These are phyloP conservation scores for Nemania abortiva DNA, from an alignment of 2,329 filamentous ascomycete species.

Conservation along the genomic window DNA sequence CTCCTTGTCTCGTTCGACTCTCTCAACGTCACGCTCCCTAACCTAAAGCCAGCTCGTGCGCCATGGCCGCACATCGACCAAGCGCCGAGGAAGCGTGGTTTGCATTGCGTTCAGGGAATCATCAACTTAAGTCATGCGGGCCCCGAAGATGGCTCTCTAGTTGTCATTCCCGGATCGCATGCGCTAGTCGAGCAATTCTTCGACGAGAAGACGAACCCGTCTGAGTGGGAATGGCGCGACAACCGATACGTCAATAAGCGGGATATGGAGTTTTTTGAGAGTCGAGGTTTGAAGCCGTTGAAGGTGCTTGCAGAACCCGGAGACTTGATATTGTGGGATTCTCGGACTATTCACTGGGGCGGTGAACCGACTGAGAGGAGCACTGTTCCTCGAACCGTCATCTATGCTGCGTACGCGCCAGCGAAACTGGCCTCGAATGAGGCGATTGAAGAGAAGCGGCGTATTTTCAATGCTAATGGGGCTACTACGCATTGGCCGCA, in stretches of 20 bases:
- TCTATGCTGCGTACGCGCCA: constrained; percentile 58
- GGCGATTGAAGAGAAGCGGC: constrained; percentile 57
- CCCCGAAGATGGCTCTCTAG: constrained; percentile 52
- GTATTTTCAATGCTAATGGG: constrained; percentile 54
- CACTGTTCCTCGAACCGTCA: constrained; percentile 49
- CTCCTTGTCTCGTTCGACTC: constrained; percentile 64
- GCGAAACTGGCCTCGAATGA: constrained; percentile 56
- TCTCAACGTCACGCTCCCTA: constrained; percentile 59
- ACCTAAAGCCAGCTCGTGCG: constrained; percentile 51
- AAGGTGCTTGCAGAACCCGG: constrained; percentile 59
- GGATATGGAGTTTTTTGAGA: constrained; percentile 54
- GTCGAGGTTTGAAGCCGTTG: constrained; percentile 50
- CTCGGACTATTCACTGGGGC: constrained; percentile 58
- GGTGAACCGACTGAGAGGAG: constrained; percentile 49
- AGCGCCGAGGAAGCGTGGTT: constrained; percentile 58
- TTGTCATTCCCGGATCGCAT: constrained; percentile 51
- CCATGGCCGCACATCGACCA: constrained; percentile 63
- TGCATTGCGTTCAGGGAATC: constrained; percentile 64
- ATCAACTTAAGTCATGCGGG: constrained; percentile 58
- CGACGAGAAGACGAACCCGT: constrained; percentile 47
- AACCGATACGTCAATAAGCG: constrained; percentile 54
- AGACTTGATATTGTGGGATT: constrained; percentile 56
- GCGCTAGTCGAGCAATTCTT: constrained; percentile 53
- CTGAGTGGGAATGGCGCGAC: constrained; percentile 53
- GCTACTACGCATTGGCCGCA: constrained; percentile 60